phyloP scores from a whole-genome alignment of 1,284 basidiomycete species.

The Salmacisia buchloeana region DNA sequence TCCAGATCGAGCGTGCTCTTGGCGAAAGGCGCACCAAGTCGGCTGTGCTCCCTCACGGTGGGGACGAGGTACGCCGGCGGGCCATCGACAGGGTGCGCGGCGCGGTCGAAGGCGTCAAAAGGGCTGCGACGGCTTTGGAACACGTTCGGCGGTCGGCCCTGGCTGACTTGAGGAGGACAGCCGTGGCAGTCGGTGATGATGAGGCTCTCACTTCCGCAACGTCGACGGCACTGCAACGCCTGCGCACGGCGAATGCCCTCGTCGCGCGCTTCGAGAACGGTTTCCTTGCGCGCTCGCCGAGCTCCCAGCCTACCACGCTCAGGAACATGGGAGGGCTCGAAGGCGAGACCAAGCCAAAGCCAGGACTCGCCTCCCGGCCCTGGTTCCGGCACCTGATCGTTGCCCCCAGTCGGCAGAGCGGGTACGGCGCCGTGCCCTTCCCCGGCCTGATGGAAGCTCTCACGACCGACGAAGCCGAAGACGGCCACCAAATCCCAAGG shows the following conservation, averaged over 20 bases:
- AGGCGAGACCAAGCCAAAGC: neutral
- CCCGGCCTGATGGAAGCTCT: constrained; percentile 69
- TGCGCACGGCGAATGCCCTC: neutral
- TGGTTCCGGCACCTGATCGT: constrained; percentile 83
- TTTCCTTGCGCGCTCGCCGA: neutral
- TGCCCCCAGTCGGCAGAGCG: constrained; percentile 79
- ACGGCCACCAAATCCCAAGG: too few relatives aligned
- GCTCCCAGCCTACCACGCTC: neutral
- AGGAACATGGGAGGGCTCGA: neutral
- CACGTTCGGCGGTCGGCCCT: too few relatives aligned
- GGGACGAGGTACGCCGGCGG: too few relatives aligned
- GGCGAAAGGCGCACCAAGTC: neutral
- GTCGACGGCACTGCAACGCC: neutral
- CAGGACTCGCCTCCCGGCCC: constrained; percentile 62
- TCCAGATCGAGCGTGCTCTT: constrained; percentile 21
- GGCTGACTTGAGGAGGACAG: too few relatives aligned
- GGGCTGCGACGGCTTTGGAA: neutral
- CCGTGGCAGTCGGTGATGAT: too few relatives aligned
- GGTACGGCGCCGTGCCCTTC: constrained; percentile 80
- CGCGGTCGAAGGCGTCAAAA: neutral
- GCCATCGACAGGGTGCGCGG: neutral
- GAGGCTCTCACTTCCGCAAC: too few relatives aligned
- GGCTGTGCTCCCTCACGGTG: neutral
- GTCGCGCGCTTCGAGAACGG: constrained; percentile 1
- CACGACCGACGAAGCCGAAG: constrained; percentile 43